These are phyloP conservation scores for Penicillium soppii DNA, from an alignment of 495 filamentous ascomycete genomes.

Conservation along the genomic window DNA sequence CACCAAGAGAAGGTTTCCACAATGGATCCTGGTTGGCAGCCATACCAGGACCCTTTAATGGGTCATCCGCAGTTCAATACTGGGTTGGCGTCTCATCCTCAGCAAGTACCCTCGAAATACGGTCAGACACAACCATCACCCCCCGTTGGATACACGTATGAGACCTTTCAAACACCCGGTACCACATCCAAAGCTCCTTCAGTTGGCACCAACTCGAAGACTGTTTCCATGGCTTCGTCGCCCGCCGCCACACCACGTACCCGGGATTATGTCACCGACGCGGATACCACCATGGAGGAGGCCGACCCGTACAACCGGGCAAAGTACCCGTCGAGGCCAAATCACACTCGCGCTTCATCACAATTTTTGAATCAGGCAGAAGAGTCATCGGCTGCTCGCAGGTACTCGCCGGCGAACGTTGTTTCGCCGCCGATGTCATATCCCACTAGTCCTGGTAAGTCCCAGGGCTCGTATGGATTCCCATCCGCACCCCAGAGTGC, in stretches of 20 bases:
- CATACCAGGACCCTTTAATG: slow-evolving; percentile 48
- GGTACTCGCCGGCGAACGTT: slow-evolving; percentile 94
- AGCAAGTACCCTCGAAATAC: slow-evolving; percentile 43
- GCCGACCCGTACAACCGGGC: slow-evolving; percentile 79
- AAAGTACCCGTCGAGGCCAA: slow-evolving; percentile 73
- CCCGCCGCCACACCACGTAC: slow-evolving; percentile 64
- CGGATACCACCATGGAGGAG: slow-evolving; percentile 90
- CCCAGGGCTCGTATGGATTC: slow-evolving; percentile 49
- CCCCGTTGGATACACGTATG: slow-evolving; percentile 70
- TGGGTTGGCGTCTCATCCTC: slow-evolving; percentile 40
- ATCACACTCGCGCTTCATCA: slow-evolving; percentile 59
- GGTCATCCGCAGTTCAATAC: slow-evolving; percentile 45
- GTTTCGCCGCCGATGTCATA: slow-evolving; percentile 63
- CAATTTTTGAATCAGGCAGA: slow-evolving; percentile 65
- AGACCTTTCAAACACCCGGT: slow-evolving; percentile 61
- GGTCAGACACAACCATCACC: slow-evolving; percentile 55
- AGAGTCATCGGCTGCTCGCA: slow-evolving; percentile 78
- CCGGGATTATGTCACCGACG: slow-evolving; percentile 67
- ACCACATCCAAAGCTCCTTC: slow-evolving; percentile 45
- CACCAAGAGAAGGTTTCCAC: background rate
- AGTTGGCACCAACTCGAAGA: slow-evolving; percentile 52
- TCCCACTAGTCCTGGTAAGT: slow-evolving; percentile 56
- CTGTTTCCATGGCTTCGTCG: slow-evolving; percentile 59
- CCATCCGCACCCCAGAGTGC: slow-evolving; percentile 31
- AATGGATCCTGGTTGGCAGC: slow-evolving; percentile 57